Conservation (phyloP, 768 basidiomycete species). For the Kwoniella pini region DNA sequence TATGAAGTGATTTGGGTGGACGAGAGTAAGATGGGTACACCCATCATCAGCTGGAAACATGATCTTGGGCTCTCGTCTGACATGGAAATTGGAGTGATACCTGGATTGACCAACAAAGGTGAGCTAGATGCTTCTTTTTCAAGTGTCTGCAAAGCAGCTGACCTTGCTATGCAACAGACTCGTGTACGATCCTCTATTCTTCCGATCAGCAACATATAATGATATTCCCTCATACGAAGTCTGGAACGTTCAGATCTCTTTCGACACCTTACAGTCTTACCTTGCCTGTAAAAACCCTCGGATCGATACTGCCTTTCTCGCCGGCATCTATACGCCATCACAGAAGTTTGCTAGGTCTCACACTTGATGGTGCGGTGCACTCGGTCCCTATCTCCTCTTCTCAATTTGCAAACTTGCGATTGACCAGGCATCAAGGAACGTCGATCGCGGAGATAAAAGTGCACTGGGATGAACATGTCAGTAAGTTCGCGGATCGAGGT, state of each 20-base stretch:
- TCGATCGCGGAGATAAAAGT: neutral
- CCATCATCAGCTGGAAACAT: slow-evolving; percentile 36
- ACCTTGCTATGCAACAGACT: slow-evolving; percentile 8
- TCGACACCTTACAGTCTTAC: slow-evolving; percentile 11
- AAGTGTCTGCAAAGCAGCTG: neutral
- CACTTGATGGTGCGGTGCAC: slow-evolving; percentile 10
- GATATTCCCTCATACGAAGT: slow-evolving; percentile 20
- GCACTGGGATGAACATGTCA: slow-evolving; percentile 16
- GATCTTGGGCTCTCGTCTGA: slow-evolving; percentile 20
- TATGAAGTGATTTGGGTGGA: slow-evolving; percentile 42
- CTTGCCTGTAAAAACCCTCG: neutral
- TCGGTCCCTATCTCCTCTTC: slow-evolving; percentile 1
- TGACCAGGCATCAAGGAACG: no score
- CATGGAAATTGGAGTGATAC: slow-evolving; percentile 23
- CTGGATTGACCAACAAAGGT: slow-evolving; percentile 7
- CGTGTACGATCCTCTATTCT: slow-evolving; percentile 30
- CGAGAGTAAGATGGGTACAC: slow-evolving; percentile 14
- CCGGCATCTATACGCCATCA: slow-evolving; percentile 3
- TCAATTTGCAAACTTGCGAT: no score
- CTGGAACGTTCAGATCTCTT: slow-evolving; percentile 13
- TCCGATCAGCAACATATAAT: slow-evolving; percentile 16
- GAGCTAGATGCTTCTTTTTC: neutral
- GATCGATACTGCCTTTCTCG: slow-evolving; percentile 8
- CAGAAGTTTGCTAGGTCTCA: neutral
- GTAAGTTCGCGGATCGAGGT: neutral